Conservation (phyloP, 768 basidiomycete species). For the Hygrophorus russula region DNA sequence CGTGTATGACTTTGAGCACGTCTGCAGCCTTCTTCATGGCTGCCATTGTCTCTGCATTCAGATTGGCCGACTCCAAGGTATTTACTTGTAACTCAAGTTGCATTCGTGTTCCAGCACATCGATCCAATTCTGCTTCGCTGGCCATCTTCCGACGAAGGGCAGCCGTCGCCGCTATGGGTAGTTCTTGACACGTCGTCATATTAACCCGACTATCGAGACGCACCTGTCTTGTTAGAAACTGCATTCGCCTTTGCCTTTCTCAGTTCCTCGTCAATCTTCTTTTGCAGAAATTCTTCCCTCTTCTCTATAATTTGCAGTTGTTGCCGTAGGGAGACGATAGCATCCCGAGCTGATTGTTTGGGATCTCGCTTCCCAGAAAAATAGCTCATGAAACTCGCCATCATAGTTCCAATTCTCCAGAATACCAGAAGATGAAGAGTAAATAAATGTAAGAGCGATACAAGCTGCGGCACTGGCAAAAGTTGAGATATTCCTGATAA, state of each 20-base stretch:
- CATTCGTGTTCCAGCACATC: conserved; percentile 72
- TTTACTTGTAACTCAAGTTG: conserved; percentile 96
- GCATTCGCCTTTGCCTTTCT: conserved; percentile 90
- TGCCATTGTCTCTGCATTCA: conserved; percentile 94
- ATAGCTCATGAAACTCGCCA: conserved; percentile 77
- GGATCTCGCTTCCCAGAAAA: conserved; percentile 78
- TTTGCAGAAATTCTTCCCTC: conserved; percentile 95
- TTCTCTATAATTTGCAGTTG: conserved; percentile 97
- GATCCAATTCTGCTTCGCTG: conserved; percentile 77
- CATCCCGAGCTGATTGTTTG: conserved; percentile 79
- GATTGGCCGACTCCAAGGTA: conserved; percentile 93
- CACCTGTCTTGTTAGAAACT: conserved; percentile 86
- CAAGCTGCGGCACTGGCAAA: conserved; percentile 1
- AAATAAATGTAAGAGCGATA: too few relatives aligned
- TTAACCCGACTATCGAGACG: conserved; percentile 20
- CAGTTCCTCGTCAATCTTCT: conserved; percentile 91
- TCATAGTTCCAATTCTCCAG: conserved; percentile 28
- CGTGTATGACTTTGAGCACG: conserved; percentile 84
- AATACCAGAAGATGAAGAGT: conserved; percentile 2
- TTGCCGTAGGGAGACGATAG: conserved; percentile 87
- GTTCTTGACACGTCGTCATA: neutral
- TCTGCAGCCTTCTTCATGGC: conserved; percentile 95
- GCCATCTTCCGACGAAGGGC: conserved; percentile 92
- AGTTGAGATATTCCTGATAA: conserved; percentile 27
- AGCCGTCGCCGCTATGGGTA: conserved; percentile 65